phyloP scores from a whole-genome alignment of 768 basidiomycete genomes.

The Glaciozyma martinii region DNA sequence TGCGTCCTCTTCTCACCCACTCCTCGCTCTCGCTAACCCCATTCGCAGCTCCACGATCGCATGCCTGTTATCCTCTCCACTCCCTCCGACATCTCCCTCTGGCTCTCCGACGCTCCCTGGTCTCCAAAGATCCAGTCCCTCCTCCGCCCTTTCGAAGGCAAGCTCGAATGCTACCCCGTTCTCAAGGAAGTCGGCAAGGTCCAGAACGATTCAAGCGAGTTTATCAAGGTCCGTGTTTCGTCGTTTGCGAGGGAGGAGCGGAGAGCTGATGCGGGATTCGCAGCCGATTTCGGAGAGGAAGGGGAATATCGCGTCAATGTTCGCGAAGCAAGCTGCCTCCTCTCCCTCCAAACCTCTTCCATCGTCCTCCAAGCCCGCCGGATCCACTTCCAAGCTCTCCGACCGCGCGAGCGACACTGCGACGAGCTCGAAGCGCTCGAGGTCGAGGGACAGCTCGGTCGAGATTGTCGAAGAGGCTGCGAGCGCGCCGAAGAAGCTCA shows the following conservation, averaged over 20 bases:
- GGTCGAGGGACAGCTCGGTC: not conserved
- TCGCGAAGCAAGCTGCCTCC: not conserved
- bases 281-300: not conserved
- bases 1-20: not conserved
- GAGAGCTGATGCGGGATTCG: not conserved
- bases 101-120: constrained; percentile 68
- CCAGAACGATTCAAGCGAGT: constrained; percentile 45
- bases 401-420: not conserved
- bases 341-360: not conserved
- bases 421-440: not conserved
- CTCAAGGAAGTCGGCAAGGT: not conserved
- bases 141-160: constrained; percentile 55
- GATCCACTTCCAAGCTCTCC: not conserved
- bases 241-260: not conserved
- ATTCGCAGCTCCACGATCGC: constrained; percentile 66
- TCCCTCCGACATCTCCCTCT: constrained; percentile 52
- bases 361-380: not conserved
- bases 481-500: too few species aligned
- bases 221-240: constrained; percentile 45
- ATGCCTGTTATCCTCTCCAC: constrained; percentile 63
- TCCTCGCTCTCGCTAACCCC: not conserved
- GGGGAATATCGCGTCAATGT: not conserved
- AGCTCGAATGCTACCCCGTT: constrained; percentile 25
- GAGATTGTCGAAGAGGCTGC: not conserved
- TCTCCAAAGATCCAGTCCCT: constrained; percentile 52